Conservation (phyloP, 257 asterid species). For the Forsythia suspensa region DNA sequence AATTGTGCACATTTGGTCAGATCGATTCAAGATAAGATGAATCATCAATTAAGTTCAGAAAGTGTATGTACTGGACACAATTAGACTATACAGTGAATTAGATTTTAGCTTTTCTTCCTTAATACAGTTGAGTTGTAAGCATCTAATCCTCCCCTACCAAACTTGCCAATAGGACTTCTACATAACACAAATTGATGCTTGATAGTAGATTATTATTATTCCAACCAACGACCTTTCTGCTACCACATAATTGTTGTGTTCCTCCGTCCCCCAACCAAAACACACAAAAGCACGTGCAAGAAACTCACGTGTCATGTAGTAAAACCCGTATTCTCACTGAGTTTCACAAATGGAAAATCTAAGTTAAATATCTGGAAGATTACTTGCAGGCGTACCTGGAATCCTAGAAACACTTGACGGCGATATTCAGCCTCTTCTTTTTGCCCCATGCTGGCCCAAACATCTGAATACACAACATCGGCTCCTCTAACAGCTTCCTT, state of each 20-base stretch:
- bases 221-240: too few species aligned
- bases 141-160: too few species aligned
- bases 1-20: not conserved
- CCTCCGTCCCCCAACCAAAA: not conserved
- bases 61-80: not conserved
- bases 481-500: conserved; percentile 94
- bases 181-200: too few species aligned
- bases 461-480: conserved; percentile 93
- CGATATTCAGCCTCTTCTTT: conserved; percentile 98
- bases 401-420: conserved; percentile 77
- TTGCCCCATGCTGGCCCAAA: conserved; percentile 99
- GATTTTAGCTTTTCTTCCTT: too few species aligned
- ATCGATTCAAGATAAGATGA: conserved; percentile 1
- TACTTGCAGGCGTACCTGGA: conserved; percentile 61
- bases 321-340: not conserved
- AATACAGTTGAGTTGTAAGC: too few species aligned
- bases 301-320: not conserved
- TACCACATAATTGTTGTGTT: too few species aligned
- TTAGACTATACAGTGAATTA: not conserved
- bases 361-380: not conserved
- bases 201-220: too few species aligned
- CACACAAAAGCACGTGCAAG: not conserved
- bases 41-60: not conserved
- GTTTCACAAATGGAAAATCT: not conserved
- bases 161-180: too few species aligned